Evolutionary conservation across 2,329 filamentous ascomycete genomes (phyloP).

Genomic region (Tolypocladium album): DNA sequence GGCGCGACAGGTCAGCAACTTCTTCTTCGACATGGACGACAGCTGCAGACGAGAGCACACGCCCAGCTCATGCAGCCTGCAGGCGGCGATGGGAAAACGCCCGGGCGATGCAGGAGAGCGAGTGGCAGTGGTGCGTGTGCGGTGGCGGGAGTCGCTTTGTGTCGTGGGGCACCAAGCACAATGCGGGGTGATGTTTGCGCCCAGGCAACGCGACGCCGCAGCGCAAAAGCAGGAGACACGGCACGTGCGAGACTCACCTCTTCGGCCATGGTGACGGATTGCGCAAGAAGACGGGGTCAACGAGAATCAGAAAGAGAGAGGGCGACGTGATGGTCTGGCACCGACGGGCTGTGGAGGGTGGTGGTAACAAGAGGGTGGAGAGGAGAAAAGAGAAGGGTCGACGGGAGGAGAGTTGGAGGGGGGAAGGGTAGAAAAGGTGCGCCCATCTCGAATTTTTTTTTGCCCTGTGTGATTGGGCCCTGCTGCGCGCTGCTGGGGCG

Average conservation of each 20-base stretch:
- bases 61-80: not conserved
- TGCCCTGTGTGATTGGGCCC: conserved; percentile 23
- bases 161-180: conserved; percentile 26
- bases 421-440: conserved; percentile 13
- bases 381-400: conserved; percentile 10
- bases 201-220: conserved; percentile 9
- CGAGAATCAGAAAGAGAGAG: conserved; percentile 10
- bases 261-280: conserved; percentile 47
- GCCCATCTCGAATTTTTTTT: conserved; percentile 24
- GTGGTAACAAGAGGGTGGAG: conserved; percentile 9
- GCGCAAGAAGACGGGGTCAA: conserved; percentile 22
- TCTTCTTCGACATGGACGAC: not conserved
- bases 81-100: not conserved
- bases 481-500: conserved; percentile 2
- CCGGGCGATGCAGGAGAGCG: conserved; percentile 3
- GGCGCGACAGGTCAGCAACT: not conserved
- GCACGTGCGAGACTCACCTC: conserved; percentile 34
- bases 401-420: conserved; percentile 17
- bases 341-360: conserved; percentile 11
- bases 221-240: conserved; percentile 8
- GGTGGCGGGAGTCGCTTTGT: conserved; percentile 6
- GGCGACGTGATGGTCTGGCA: conserved; percentile 10
- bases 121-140: conserved; percentile 3
- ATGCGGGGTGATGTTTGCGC: conserved; percentile 36
- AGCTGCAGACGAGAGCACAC: not conserved